These are phyloP conservation scores for Emydomyces testavorans DNA, from an alignment of 2,329 filamentous ascomycete species.

Conservation along the genomic window DNA sequence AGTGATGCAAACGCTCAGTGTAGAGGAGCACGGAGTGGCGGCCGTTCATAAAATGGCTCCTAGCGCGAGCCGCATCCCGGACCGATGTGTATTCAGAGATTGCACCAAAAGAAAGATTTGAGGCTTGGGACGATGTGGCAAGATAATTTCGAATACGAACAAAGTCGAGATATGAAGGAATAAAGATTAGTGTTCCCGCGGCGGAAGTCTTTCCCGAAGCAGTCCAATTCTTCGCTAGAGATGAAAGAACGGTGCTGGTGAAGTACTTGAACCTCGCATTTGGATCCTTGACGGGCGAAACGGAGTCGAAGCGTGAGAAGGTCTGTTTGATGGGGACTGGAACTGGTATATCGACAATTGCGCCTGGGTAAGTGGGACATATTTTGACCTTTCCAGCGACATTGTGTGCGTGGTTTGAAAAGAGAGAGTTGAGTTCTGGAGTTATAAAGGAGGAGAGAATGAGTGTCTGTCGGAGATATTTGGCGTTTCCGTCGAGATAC, in stretches of 20 bases:
- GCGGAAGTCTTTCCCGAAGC: conserved; percentile 41
- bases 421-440: conserved; percentile 72
- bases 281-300: conserved; percentile 61
- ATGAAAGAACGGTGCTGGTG: conserved; percentile 65
- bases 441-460: conserved; percentile 73
- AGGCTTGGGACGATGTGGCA: conserved; percentile 51
- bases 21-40: conserved; percentile 77
- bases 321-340: conserved; percentile 65
- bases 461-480: conserved; percentile 73
- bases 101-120: conserved; percentile 59
- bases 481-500: conserved; percentile 83
- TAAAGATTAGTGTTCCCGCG: conserved; percentile 69
- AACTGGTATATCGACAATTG: conserved; percentile 57
- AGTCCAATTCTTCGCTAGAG: conserved; percentile 54
- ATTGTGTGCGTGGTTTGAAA: conserved; percentile 66
- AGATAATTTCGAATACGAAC: conserved; percentile 88
- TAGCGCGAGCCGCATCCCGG: conserved; percentile 67
- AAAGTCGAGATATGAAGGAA: conserved; percentile 91
- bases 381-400: conserved; percentile 67
- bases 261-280: conserved; percentile 89
- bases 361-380: conserved; percentile 55
- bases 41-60: conserved; percentile 76
- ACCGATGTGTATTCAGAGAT: conserved; percentile 80
- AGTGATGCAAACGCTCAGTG: conserved; percentile 93
- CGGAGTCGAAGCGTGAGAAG: conserved; percentile 72